These are phyloP conservation scores for Aspergillus panamensis DNA, from an alignment of 495 filamentous ascomycete genomes.

Conservation along the genomic window DNA sequence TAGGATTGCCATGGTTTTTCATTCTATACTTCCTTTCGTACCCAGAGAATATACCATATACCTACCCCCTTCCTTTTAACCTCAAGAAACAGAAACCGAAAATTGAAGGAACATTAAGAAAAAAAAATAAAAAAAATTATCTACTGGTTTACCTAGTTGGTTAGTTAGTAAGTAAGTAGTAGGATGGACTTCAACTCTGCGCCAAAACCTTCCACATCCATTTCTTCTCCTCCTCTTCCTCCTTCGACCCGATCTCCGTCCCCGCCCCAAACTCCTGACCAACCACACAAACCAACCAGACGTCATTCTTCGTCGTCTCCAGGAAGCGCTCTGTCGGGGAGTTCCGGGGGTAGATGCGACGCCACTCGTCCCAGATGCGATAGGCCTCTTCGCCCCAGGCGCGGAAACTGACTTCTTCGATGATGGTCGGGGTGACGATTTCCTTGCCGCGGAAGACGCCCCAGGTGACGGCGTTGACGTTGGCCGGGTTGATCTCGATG, in stretches of 20 bases:
- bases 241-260: slow-evolving; percentile 37
- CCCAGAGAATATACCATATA: neutral
- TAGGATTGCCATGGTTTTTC: neutral
- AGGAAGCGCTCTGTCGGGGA: slow-evolving; percentile 67
- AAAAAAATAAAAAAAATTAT: no score
- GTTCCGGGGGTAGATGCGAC: slow-evolving; percentile 68
- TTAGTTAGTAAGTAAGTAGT: no score
- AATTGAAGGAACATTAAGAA: slow-evolving; percentile 6
- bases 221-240: slow-evolving; percentile 43
- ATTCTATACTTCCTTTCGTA: neutral
- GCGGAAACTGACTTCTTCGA: slow-evolving; percentile 91
- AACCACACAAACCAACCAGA: slow-evolving; percentile 89
- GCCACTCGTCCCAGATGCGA: slow-evolving; percentile 93
- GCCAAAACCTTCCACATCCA: slow-evolving; percentile 44
- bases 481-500: slow-evolving; percentile 43
- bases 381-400: slow-evolving; percentile 97
- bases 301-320: slow-evolving; percentile 58
- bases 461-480: slow-evolving; percentile 95
- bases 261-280: slow-evolving; percentile 69
- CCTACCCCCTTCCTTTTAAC: neutral
- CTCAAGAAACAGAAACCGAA: neutral
- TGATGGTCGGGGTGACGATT: slow-evolving; percentile 96
- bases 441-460: slow-evolving; percentile 94
- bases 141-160: neutral
- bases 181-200: slow-evolving; percentile 23